Percentiles rank a stretch among this genome's conserved stretches.
Evolutionary conservation across 176 grass and related monocot genomes (phyloP).

Genomic region (Zizania latifolia): DNA sequence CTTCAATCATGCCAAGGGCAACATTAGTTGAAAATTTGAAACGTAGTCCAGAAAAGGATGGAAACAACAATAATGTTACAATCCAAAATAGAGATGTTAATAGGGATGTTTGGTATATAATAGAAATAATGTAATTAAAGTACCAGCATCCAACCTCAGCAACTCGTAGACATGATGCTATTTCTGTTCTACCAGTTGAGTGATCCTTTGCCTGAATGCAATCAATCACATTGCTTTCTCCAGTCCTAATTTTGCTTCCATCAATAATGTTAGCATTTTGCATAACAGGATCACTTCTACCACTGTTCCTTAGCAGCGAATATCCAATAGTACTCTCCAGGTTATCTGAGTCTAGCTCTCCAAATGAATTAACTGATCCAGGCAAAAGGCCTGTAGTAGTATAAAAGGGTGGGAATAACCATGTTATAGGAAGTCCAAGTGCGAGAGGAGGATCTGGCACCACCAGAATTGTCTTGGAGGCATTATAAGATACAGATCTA

Average conservation of each 20-base stretch:
- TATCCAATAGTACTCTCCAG: constrained; percentile 44
- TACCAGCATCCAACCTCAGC: constrained; percentile 63
- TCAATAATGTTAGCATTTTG: constrained; percentile 53
- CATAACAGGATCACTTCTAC: constrained; percentile 38
- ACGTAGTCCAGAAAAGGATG: background rate
- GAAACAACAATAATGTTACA: background rate
- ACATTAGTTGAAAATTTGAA: background rate
- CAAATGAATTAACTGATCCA: constrained; percentile 40
- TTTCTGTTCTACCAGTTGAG: constrained; percentile 75
- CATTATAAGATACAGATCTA: constrained; percentile 58
- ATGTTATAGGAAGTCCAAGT: constrained; percentile 70
- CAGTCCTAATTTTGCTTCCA: constrained; percentile 71
- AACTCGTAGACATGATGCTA: constrained; percentile 89
- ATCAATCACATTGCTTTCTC: constrained; percentile 59
- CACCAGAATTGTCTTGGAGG: constrained; percentile 68
- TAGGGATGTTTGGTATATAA: background rate
- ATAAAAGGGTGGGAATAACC: constrained; percentile 87
- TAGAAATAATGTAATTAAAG: constrained; percentile 16
- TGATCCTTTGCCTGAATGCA: constrained; percentile 87
- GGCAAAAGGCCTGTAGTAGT: constrained; percentile 63
- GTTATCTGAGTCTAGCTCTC: constrained; percentile 34
- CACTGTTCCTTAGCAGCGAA: constrained; percentile 57
- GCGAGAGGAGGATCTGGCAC: constrained; percentile 83
- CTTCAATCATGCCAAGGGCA: background rate
- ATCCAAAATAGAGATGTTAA: background rate